Percentiles rank a stretch among this genome's conserved stretches.
phyloP scores from a whole-genome alignment of 805 yeast genomes.

The Metschnikowia baotianmanensis region DNA sequence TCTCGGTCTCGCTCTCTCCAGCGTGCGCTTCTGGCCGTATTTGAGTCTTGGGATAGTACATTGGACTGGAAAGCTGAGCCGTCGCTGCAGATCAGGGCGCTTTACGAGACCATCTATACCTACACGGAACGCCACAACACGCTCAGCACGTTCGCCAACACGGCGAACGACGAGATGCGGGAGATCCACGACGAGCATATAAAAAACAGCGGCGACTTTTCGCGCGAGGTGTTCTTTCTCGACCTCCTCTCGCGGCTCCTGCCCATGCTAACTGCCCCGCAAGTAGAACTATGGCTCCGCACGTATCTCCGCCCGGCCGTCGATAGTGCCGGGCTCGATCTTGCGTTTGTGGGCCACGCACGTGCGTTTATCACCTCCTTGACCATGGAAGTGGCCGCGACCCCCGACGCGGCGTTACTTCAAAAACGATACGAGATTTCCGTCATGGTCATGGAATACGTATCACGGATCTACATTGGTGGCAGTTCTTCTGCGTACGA shows the following conservation, averaged over 20 bases:
- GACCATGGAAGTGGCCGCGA: conserved; percentile 15
- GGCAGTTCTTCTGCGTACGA: conserved; percentile 15
- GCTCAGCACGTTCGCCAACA: conserved; percentile 26
- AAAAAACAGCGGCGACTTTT: conserved; percentile 24
- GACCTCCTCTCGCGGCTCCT: conserved; percentile 35
- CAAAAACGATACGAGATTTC: conserved; percentile 24
- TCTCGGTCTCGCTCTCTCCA: conserved; percentile 18
- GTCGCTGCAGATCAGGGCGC: conserved; percentile 10
- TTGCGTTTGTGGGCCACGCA: conserved; percentile 34
- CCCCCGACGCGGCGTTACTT: conserved; percentile 23
- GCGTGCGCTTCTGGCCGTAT: conserved; percentile 14
- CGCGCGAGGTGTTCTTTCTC: conserved; percentile 38
- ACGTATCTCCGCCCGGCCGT: conserved; percentile 49
- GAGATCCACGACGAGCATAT: conserved; percentile 32
- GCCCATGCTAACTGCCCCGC: conserved; percentile 28
- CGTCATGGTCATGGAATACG: conserved; percentile 20
- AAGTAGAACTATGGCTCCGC: conserved; percentile 47
- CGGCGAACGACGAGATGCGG: conserved; percentile 37
- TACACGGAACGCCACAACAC: conserved; percentile 34
- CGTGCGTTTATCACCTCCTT: conserved; percentile 27
- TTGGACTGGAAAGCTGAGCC: conserved; percentile 13
- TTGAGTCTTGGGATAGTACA: conserved; percentile 14
- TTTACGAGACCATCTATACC: conserved; percentile 15
- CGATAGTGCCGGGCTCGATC: conserved; percentile 55
- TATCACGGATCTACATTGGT: conserved; percentile 28